Conservation (phyloP, 176 grass and related monocot species). For the Bothriochloa decipiens region DNA sequence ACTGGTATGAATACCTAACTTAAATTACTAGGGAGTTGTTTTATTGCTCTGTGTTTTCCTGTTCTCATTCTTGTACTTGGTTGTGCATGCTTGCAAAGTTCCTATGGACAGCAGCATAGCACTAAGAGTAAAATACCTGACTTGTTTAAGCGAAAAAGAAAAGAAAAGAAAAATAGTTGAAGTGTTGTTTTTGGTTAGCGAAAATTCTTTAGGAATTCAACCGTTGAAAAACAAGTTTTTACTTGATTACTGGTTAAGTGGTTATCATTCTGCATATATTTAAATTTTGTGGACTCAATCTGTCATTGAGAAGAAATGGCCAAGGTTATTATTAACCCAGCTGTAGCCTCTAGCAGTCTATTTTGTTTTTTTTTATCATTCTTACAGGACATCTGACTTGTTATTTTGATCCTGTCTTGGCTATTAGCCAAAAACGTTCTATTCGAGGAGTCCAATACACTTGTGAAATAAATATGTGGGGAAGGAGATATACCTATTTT, state of each 20-base stretch:
- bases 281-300: not conserved
- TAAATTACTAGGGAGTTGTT: not conserved
- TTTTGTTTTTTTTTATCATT: no score
- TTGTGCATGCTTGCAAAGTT: not conserved
- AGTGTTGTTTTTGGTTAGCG: not conserved
- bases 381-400: no score
- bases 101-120: not conserved
- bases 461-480: no score
- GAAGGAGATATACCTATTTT: no score
- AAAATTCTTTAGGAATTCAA: not conserved
- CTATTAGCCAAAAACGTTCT: no score
- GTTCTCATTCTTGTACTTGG: not conserved
- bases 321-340: not conserved
- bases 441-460: no score
- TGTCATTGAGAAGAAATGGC: not conserved
- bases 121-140: slow-evolving; percentile 7
- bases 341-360: not conserved
- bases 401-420: no score
- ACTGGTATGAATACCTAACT: not conserved
- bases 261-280: slow-evolving; percentile 2
- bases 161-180: not conserved
- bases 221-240: not conserved
- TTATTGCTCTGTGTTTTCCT: not conserved
- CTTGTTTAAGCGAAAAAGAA: not conserved
- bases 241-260: not conserved